Conservation (phyloP, 2,329 filamentous ascomycete species). For the Sporothrix sp. region DNA sequence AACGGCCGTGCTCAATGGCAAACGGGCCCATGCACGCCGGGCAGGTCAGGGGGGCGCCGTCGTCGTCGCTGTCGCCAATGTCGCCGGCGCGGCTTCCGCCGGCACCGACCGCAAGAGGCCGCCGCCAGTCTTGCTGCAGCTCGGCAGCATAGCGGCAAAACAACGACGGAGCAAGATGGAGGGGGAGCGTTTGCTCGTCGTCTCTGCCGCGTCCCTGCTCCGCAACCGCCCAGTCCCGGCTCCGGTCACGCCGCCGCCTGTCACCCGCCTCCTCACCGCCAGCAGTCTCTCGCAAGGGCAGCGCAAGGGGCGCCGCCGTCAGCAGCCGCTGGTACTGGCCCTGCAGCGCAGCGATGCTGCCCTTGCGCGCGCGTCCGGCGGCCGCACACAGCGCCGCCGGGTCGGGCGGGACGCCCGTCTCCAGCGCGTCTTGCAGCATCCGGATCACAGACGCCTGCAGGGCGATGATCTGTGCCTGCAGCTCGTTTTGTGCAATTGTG, state of each 20-base stretch:
- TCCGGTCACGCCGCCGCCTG: no score
- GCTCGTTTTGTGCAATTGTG: constrained; percentile 26
- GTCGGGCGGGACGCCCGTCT: constrained; percentile 24
- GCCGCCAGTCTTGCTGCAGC: constrained; percentile 23
- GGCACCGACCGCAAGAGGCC: constrained; percentile 15
- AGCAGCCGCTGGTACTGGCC: constrained; percentile 27
- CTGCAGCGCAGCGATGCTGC: constrained; percentile 27
- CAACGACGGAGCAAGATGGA: constrained; percentile 17
- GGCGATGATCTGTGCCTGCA: constrained; percentile 30
- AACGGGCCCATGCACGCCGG: constrained; percentile 22
- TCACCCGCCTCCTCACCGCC: neutral
- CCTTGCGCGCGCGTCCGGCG: constrained; percentile 26
- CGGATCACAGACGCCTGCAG: constrained; percentile 30
- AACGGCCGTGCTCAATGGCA: constrained; percentile 21
- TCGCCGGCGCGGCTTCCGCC: constrained; percentile 6
- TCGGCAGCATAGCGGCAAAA: constrained; percentile 27
- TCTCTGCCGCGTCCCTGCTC: neutral
- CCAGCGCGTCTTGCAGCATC: constrained; percentile 29
- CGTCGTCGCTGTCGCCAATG: neutral
- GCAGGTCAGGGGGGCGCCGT: constrained; percentile 18
- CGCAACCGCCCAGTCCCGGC: neutral
- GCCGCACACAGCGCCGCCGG: constrained; percentile 25
- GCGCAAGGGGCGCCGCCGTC: neutral
- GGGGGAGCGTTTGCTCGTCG: neutral
- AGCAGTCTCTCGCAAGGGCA: constrained; percentile 4